Conservation (phyloP, 257 asterid genomes). For the Verbascum thapsus region DNA sequence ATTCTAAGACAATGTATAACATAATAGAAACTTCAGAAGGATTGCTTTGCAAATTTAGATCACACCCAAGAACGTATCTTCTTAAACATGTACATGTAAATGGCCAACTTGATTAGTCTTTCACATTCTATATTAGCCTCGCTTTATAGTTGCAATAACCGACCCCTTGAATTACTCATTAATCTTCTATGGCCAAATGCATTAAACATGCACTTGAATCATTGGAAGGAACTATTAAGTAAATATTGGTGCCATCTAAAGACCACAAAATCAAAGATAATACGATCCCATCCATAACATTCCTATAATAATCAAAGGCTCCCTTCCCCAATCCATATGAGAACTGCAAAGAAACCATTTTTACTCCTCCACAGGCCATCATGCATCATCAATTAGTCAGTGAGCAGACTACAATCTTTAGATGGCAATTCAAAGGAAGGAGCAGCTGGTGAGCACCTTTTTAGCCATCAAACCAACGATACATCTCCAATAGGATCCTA, state of each 20-base stretch:
- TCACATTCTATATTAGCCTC: neutral
- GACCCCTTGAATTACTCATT: neutral
- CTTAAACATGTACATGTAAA: too few species aligned
- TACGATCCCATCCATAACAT: neutral
- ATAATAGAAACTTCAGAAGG: too few species aligned
- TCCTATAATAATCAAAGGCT: constrained; percentile 13
- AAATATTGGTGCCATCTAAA: neutral
- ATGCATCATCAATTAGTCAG: neutral
- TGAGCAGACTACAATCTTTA: constrained; percentile 7
- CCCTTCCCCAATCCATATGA: neutral
- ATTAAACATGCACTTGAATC: neutral
- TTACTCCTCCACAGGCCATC: constrained; percentile 15
- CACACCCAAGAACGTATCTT: too few species aligned
- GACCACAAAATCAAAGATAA: constrained; percentile 4
- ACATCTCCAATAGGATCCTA: neutral
- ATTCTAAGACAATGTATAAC: too few species aligned
- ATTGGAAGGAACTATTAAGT: neutral
- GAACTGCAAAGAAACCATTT: constrained; percentile 1
- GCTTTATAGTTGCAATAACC: neutral
- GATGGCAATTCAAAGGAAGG: constrained; percentile 14
- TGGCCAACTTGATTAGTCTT: too few species aligned
- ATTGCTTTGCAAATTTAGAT: too few species aligned
- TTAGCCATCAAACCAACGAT: neutral
- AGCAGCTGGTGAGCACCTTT: neutral
- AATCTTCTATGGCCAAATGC: neutral